Evolutionary conservation across 2,329 filamentous ascomycete genomes (phyloP).

Genomic region (Sporothrix phasma): DNA sequence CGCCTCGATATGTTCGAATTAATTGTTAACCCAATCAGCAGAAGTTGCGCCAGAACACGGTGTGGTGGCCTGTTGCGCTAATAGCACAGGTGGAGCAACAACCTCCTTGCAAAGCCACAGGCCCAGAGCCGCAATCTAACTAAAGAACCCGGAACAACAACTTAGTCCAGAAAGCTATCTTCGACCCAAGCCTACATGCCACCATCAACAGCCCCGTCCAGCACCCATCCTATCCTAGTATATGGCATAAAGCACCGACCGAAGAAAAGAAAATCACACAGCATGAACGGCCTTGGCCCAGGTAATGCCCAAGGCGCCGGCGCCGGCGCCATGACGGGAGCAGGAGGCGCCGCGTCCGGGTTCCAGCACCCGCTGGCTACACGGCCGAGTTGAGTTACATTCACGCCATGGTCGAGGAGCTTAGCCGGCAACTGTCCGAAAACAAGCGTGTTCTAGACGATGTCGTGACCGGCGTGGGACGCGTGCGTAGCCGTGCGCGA

Average conservation of each 20-base stretch:
- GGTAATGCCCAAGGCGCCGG: conserved; percentile 7
- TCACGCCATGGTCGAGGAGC: conserved; percentile 57
- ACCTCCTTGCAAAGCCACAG: background rate
- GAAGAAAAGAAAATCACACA: background rate
- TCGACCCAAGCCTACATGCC: background rate
- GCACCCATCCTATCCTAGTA: background rate
- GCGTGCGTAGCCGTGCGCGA: conserved; percentile 48
- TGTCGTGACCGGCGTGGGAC: conserved; percentile 52
- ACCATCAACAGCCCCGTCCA: background rate
- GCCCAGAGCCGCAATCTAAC: background rate
- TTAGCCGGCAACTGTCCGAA: conserved; percentile 52
- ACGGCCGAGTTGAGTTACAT: conserved; percentile 60
- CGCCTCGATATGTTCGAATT: too few relatives aligned
- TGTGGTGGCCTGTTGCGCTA: background rate
- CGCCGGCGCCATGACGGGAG: background rate
- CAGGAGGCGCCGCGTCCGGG: conserved; percentile 30
- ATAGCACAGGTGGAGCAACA: background rate
- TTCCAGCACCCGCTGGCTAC: conserved; percentile 55
- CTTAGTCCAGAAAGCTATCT: background rate
- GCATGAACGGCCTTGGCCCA: conserved; percentile 16
- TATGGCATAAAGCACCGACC: background rate
- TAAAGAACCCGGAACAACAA: background rate
- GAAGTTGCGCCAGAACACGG: background rate
- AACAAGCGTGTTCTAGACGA: conserved; percentile 53
- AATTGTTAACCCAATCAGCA: background rate